phyloP scores from a whole-genome alignment of 805 yeast genomes.

The Starmerella tilneyi region DNA sequence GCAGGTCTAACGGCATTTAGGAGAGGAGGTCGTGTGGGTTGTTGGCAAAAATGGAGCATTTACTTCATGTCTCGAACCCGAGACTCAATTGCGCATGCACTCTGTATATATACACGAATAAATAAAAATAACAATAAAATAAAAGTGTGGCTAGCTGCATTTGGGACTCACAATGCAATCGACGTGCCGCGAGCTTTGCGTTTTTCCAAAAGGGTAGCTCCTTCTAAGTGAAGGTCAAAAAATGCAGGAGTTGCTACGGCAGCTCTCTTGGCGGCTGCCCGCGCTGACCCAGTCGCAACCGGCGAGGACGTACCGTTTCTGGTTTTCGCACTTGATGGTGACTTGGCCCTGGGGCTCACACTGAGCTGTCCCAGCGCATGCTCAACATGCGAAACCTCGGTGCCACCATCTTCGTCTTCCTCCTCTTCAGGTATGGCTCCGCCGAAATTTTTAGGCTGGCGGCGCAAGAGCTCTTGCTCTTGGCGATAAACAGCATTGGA shows the following conservation, averaged over 20 bases:
- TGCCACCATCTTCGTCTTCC: conserved; percentile 30
- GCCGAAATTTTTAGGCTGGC: conserved; percentile 21
- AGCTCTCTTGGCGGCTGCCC: conserved; percentile 19
- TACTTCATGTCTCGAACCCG: too few relatives aligned
- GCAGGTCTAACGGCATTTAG: too few relatives aligned
- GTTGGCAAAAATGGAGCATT: too few relatives aligned
- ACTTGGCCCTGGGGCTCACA: background rate
- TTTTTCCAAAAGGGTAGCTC: conserved; percentile 53
- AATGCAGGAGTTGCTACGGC: conserved; percentile 16
- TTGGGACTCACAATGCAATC: conserved; percentile 7
- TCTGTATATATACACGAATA: too few relatives aligned
- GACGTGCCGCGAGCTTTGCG: conserved; percentile 22
- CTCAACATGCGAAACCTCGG: conserved; percentile 20
- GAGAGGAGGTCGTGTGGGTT: too few relatives aligned
- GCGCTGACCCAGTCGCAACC: conserved; percentile 14
- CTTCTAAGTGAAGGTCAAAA: conserved; percentile 53
- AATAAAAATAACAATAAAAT: conserved; percentile 3
- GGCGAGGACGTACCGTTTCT: conserved; percentile 1
- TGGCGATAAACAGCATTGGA: conserved; percentile 76
- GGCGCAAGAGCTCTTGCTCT: conserved; percentile 49
- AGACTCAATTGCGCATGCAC: too few relatives aligned
- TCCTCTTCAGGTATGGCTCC: conserved; percentile 29
- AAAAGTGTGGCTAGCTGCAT: background rate
- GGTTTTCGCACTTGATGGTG: background rate
- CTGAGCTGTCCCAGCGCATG: conserved; percentile 15